Base-by-base conservation (phyloP, 257 asterid genomes). In the Rubia yunnanensis region DNA sequence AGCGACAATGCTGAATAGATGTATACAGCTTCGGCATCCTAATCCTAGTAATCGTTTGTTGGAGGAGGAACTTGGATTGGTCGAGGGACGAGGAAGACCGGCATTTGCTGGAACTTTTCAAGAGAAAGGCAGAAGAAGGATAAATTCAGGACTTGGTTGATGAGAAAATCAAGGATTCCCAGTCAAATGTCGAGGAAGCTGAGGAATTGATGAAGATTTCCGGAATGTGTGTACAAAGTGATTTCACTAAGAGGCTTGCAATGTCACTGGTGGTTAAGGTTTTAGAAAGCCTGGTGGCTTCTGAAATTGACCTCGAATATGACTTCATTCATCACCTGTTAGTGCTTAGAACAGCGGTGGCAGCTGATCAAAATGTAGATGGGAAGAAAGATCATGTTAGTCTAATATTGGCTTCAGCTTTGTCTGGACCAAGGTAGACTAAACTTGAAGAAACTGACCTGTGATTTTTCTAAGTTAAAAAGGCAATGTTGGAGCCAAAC, bases 21-120 rank as follows among this genome's bases (percentile, higher is more conserved):
- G 71, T 72, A 10, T 76, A 63, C 57, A 70, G 77, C 23, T 72
- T 72, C 54, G 80, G 72, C 24, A 52, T 72, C 23, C 71, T 68
- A 1, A 32, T 76, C 5, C 11, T 72, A 50, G 80, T 72, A 64
- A 52, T 72, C 5, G n/a, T 72, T 4, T 76, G 77, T 31, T 69
- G 80, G 28, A n/a, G 80, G 20, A 71, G 28, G 66, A 76, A 71
- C 57, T 56, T 76, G 50, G 76, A 76, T 18, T 39, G 63, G 71
- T 62, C 68, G 1, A 66, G 48, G 24, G 18, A 48, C 0, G 77
- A 72, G 7, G 73, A 69, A 26, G 58, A 53, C 3, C 27, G 30
- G 28, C 72, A 68, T 68, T 68, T 35, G 64, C 69, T 64, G 4
- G 61, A 39, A 36, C 48, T 72, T 1, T 73, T 76, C 60, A 69